These are phyloP conservation scores for Penicillium sp. DNA, from an alignment of 2,329 filamentous ascomycete species.

Conservation along the genomic window DNA sequence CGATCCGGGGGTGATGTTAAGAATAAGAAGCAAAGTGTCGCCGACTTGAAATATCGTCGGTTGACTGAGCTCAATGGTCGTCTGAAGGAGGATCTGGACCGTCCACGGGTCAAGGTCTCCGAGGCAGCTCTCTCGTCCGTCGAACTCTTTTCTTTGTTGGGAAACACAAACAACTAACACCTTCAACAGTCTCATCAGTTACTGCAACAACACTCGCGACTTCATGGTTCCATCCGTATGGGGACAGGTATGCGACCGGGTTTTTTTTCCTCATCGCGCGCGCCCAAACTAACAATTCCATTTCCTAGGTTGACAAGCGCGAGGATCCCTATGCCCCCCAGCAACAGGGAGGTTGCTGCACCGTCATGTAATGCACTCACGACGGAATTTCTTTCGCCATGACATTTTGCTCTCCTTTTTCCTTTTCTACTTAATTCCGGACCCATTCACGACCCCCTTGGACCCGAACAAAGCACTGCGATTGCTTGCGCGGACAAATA, in stretches of 20 bases:
- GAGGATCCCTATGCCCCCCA: slow-evolving; percentile 98
- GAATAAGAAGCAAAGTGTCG: slow-evolving; percentile 99
- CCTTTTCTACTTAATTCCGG: slow-evolving; percentile 23
- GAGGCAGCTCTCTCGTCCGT: slow-evolving; percentile 83
- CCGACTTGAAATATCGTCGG: slow-evolving; percentile 92
- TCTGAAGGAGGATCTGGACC: slow-evolving; percentile 90
- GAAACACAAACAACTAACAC: slow-evolving; percentile 7
- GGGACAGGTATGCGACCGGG: slow-evolving; percentile 61
- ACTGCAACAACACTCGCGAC: slow-evolving; percentile 96
- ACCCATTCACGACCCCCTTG: slow-evolving; percentile 17
- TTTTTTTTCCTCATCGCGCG: slow-evolving; percentile 1
- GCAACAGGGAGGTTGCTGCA: slow-evolving; percentile 88
- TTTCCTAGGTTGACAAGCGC: slow-evolving; percentile 72
- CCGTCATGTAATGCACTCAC: slow-evolving; percentile 71
- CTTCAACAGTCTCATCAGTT: slow-evolving; percentile 78
- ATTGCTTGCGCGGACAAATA: slow-evolving; percentile 19
- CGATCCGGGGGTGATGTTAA: slow-evolving; percentile 63
- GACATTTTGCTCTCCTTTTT: slow-evolving; percentile 20
- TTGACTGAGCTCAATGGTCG: slow-evolving; percentile 96
- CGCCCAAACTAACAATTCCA: slow-evolving; percentile 17
- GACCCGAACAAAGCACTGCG: slow-evolving; percentile 12
- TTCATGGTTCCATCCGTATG: slow-evolving; percentile 99
- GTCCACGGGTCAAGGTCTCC: slow-evolving; percentile 91
- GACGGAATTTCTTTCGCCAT: slow-evolving; percentile 24
- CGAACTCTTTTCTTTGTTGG: slow-evolving; percentile 13